Evolutionary conservation across 129 eudicot species (phyloP).

Genomic region (Smallanthus sonchifolius): DNA sequence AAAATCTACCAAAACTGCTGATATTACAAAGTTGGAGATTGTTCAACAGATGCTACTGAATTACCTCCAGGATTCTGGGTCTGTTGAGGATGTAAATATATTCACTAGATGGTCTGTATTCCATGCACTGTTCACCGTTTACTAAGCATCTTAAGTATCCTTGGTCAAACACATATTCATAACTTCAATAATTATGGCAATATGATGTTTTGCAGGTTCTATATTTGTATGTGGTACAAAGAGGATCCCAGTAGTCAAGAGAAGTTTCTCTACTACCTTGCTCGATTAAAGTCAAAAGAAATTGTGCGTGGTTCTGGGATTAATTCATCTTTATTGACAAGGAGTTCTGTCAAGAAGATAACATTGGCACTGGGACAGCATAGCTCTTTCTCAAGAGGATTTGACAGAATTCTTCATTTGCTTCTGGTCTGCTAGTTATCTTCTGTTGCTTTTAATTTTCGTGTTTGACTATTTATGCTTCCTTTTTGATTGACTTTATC

Average conservation of each 20-base stretch:
- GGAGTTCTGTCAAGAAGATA: conserved; percentile 67
- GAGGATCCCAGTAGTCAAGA: conserved; percentile 70
- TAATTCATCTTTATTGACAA: conserved; percentile 54
- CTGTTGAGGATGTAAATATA: conserved; percentile 74
- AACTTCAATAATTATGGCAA: neutral
- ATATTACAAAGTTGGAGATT: conserved; percentile 56
- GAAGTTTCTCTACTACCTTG: conserved; percentile 52
- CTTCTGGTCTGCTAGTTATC: conserved; percentile 64
- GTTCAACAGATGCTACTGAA: conserved; percentile 92
- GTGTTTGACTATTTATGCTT: neutral
- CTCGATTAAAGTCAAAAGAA: conserved; percentile 71
- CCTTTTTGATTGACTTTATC: conserved; percentile 1
- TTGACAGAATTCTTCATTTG: conserved; percentile 86
- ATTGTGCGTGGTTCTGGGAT: conserved; percentile 65
- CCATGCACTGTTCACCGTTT: conserved; percentile 21
- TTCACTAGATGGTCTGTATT: conserved; percentile 87
- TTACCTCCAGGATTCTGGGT: conserved; percentile 77
- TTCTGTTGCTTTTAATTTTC: conserved; percentile 11
- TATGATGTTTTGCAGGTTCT: conserved; percentile 67
- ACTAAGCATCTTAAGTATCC: conserved; percentile 14
- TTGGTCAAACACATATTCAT: neutral
- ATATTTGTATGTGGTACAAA: conserved; percentile 93
- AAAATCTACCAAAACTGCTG: conserved; percentile 41
- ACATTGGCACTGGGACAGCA: conserved; percentile 77
- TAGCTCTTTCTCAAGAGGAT: conserved; percentile 89